Evolutionary conservation across 306 rosid species (phyloP), one percentile per base, ranked within the genome.

Genomic region (Quillaja saponaria): DNA sequence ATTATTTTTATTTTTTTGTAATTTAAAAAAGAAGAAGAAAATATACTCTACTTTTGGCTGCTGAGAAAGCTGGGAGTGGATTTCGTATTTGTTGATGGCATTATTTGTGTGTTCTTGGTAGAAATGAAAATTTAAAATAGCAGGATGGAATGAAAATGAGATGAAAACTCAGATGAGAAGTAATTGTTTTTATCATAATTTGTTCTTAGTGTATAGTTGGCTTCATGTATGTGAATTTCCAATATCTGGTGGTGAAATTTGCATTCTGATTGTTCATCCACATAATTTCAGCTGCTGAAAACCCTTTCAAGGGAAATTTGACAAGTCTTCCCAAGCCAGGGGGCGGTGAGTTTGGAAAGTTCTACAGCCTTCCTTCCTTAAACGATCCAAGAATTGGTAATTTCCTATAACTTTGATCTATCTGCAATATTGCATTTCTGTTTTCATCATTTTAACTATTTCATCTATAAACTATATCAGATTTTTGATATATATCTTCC

Each of bases 341-440:
- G 25, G 97, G 99, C 2, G 99, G 99, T 28, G 96, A 89, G 80
- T 94, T 78, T 55, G 99, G 99, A 41, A 94, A 89, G 72, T 89
- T 78, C 73, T 94, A 89, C 66, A 94, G 97, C 66, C 96, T 94
- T 68, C 87, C 99, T 33, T 87, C 99, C 49, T 72, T 94, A 71
- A 89, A 87, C 0, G 97, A 94, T 45, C 96, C 99, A 0, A 76
- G 99, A 68, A 89, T 94, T 33, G 99, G 99, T 94, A 89, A 59
- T 16, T 15, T 49, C 21, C 34, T 34, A n/a, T 11, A 6, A 48
- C 55, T 48, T 16, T 28, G 15, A 17, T 56, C 7, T 0, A 31
- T 49, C n/a, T 39, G 25, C n/a, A n/a, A n/a, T n/a, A n/a, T n/a
- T n/a, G n/a, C n/a, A n/a, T 13, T 13, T 34, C 38, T 10, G 61